These are phyloP conservation scores for Ogataea paraovalis DNA, from an alignment of 805 yeast genomes.

Conservation along the genomic window DNA sequence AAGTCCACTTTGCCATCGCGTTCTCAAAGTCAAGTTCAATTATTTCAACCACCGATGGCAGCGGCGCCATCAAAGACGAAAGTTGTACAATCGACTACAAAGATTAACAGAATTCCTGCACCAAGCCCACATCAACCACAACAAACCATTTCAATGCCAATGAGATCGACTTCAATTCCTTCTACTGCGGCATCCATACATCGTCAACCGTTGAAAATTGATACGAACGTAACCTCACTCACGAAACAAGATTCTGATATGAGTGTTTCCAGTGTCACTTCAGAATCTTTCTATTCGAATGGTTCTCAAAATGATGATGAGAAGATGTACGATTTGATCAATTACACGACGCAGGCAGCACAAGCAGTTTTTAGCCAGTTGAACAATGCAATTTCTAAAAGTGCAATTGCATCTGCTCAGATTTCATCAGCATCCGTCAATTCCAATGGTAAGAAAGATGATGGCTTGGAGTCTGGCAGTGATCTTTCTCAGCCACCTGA, in stretches of 20 bases:
- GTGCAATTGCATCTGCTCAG: slow-evolving; percentile 53
- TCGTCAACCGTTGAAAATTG: slow-evolving; percentile 25
- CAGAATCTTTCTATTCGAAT: slow-evolving; percentile 5
- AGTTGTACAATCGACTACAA: slow-evolving; percentile 12
- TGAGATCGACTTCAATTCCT: slow-evolving; percentile 9
- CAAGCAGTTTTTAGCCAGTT: slow-evolving; percentile 74
- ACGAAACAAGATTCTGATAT: slow-evolving; percentile 30
- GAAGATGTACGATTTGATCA: slow-evolving; percentile 27
- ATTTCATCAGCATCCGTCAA: slow-evolving; percentile 15
- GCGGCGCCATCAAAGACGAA: slow-evolving; percentile 5
- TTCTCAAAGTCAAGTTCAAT: slow-evolving; percentile 11
- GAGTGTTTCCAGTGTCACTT: slow-evolving; percentile 13
- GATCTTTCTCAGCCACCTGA: slow-evolving; percentile 2
- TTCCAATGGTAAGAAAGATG: slow-evolving; percentile 25
- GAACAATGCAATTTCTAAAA: slow-evolving; percentile 60
- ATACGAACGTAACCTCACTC: slow-evolving; percentile 15
- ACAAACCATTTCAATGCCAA: slow-evolving; percentile 13
- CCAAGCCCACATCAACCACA: slow-evolving; percentile 19
- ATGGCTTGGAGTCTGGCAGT: slow-evolving; percentile 10
- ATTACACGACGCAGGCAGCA: slow-evolving; percentile 44
- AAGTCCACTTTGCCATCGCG: slow-evolving; percentile 4
- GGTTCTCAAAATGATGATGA: slow-evolving; percentile 25
- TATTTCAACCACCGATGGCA: slow-evolving; percentile 7
- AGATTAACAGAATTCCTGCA: slow-evolving; percentile 19
- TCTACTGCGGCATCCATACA: slow-evolving; percentile 12